Percentiles rank a stretch among this genome's conserved stretches.
Conservation (phyloP, 2,329 filamentous ascomycete genomes). For the Chaetomiaceae sp. region DNA sequence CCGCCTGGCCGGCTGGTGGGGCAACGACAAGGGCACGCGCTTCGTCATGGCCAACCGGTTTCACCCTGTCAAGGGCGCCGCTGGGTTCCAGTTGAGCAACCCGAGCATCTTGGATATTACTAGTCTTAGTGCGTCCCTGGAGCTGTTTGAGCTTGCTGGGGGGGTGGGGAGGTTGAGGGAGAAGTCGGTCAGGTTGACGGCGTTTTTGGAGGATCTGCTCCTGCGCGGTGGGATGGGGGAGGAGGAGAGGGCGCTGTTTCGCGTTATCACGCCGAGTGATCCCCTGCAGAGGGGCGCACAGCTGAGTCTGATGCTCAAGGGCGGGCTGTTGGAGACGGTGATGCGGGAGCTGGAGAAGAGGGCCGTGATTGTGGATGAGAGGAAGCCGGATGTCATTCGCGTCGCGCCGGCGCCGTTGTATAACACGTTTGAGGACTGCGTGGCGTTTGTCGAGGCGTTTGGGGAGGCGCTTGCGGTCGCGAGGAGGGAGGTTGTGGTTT, state of each 20-base stretch:
- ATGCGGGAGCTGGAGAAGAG: slow-evolving; percentile 56
- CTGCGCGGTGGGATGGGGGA: slow-evolving; percentile 28
- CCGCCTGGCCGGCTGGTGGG: slow-evolving; percentile 76
- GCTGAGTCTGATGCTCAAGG: slow-evolving; percentile 58
- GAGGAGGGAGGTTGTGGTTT: not conserved
- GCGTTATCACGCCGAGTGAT: slow-evolving; percentile 62
- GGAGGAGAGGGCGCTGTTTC: slow-evolving; percentile 38
- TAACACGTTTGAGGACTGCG: slow-evolving; percentile 63
- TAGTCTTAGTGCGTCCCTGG: slow-evolving; percentile 61
- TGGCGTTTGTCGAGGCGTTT: slow-evolving; percentile 50
- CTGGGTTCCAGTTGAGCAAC: slow-evolving; percentile 73
- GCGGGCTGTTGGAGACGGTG: slow-evolving; percentile 58
- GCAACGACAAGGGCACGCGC: slow-evolving; percentile 61
- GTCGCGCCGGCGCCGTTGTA: slow-evolving; percentile 72
- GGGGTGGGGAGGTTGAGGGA: slow-evolving; percentile 57
- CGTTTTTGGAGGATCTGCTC: slow-evolving; percentile 60
- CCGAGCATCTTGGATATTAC: slow-evolving; percentile 71
- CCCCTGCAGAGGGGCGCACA: slow-evolving; percentile 65
- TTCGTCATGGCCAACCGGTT: slow-evolving; percentile 77
- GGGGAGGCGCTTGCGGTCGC: slow-evolving; percentile 20
- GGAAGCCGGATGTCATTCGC: slow-evolving; percentile 68
- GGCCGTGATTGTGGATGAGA: slow-evolving; percentile 67
- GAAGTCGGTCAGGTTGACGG: slow-evolving; percentile 62
- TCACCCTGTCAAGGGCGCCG: slow-evolving; percentile 65
- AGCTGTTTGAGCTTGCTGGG: slow-evolving; percentile 63